Percentiles rank a stretch among this genome's conserved stretches.
Evolutionary conservation across 495 filamentous ascomycete species (phyloP).

Genomic region (Durotheca rogersii): DNA sequence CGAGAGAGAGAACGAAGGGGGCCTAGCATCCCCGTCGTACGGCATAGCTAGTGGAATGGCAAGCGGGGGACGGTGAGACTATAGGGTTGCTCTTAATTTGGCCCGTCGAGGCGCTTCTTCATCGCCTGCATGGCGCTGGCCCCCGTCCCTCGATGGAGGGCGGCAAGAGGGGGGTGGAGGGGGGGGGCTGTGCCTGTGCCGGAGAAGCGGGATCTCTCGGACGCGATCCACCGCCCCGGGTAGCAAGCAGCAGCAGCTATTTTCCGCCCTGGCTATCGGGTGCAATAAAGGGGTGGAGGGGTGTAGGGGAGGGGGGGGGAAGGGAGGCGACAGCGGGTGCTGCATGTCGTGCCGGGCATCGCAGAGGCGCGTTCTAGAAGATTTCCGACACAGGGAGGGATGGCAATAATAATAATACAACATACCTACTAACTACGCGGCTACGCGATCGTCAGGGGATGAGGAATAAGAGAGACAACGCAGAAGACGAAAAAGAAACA

Average conservation of each 20-base stretch:
- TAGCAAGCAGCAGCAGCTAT: background rate
- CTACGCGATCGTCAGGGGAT: too few species aligned
- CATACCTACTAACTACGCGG: too few species aligned
- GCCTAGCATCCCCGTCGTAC: slow-evolving; percentile 11
- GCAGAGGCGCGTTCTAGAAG: slow-evolving; percentile 9
- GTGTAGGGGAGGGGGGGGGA: too few species aligned
- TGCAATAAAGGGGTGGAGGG: too few species aligned
- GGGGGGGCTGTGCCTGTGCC: slow-evolving; percentile 11
- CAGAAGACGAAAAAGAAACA: background rate
- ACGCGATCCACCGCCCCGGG: background rate
- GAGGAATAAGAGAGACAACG: too few species aligned
- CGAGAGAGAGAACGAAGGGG: slow-evolving; percentile 10
- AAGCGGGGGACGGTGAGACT: slow-evolving; percentile 11
- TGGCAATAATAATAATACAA: too few species aligned
- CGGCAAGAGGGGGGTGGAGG: too few species aligned
- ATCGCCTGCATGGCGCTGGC: too few species aligned
- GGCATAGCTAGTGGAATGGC: slow-evolving; percentile 4
- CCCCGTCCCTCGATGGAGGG: too few species aligned
- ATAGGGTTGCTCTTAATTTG: slow-evolving; percentile 8
- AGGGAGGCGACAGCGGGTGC: too few species aligned
- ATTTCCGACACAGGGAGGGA: background rate
- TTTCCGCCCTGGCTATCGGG: background rate
- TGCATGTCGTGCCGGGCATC: too few species aligned
- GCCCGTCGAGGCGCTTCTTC: background rate
- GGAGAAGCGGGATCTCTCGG: background rate